A percentile compares a stretch with the other conserved stretches of the same genome.
These are phyloP conservation scores for Trichoderma orchidacearum DNA, from an alignment of 495 filamentous ascomycete genomes.

Conservation along the genomic window DNA sequence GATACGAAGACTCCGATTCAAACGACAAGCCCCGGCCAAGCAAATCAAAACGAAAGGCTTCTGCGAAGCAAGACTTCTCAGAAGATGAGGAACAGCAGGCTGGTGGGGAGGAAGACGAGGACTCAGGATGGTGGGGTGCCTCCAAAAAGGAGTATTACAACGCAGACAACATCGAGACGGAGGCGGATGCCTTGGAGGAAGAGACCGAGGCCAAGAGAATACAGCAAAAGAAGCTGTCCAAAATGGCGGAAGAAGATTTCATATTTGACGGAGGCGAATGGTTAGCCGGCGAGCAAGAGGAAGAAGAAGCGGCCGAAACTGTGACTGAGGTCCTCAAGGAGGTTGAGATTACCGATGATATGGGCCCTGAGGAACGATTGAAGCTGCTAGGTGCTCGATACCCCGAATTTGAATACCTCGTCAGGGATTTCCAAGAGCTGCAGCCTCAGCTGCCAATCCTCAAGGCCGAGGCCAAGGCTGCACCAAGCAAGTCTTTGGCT, in stretches of 20 bases:
- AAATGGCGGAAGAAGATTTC: conserved; percentile 82
- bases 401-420: conserved; percentile 79
- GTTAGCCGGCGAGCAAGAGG: conserved; percentile 34
- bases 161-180: conserved; percentile 78
- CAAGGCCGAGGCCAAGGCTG: conserved; percentile 36
- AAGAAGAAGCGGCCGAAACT: conserved; percentile 33
- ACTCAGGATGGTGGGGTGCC: conserved; percentile 71
- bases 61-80: conserved; percentile 17
- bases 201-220: conserved; percentile 76
- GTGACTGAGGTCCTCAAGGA: conserved; percentile 78
- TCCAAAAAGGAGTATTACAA: conserved; percentile 87
- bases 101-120: conserved; percentile 53
- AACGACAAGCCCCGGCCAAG: conserved; percentile 7
- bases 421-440: conserved; percentile 63
- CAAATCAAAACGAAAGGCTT: conserved; percentile 6
- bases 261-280: conserved; percentile 83
- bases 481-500: conserved; percentile 37
- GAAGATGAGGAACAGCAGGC: conserved; percentile 28
- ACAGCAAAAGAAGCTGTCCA: conserved; percentile 76
- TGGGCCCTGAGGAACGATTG: conserved; percentile 59
- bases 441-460: conserved; percentile 49
- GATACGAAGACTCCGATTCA: conserved; percentile 44
- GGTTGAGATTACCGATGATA: conserved; percentile 64
- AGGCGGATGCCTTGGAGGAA: conserved; percentile 83
- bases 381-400: conserved; percentile 67